Evolutionary conservation across 768 basidiomycete genomes (phyloP).

Genomic region (Gelatoporia subvermispora): DNA sequence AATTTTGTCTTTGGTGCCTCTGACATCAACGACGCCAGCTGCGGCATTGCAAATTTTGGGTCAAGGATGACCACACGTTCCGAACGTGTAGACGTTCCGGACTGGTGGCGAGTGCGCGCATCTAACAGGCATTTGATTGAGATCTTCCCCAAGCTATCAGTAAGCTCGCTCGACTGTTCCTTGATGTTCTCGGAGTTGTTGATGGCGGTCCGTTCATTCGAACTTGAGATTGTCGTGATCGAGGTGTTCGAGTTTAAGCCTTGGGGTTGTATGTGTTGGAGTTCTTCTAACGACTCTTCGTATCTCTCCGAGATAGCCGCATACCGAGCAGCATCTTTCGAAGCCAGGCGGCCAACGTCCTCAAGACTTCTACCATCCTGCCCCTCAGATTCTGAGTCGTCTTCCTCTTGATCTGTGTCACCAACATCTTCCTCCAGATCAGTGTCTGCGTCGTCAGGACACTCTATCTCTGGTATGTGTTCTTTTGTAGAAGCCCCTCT

Average conservation of each 20-base stretch:
- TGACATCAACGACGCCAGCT: too few species aligned
- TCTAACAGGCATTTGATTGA: background rate
- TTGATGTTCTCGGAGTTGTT: background rate
- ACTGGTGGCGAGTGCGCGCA: background rate
- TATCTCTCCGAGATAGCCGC: background rate
- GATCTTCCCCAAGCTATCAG: background rate
- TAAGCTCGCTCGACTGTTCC: too few species aligned
- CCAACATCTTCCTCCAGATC: too few species aligned
- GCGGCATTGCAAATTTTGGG: background rate
- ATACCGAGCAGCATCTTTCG: background rate
- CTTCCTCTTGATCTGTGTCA: background rate
- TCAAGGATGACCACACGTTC: background rate
- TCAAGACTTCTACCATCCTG: background rate
- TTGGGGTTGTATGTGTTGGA: background rate
- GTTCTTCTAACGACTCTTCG: background rate
- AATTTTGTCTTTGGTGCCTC: background rate
- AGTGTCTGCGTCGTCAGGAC: too few species aligned
- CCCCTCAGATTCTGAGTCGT: background rate
- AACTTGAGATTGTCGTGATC: background rate
- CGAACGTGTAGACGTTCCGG: background rate
- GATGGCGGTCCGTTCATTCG: background rate
- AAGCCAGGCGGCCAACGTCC: background rate
- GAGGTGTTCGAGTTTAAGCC: background rate
- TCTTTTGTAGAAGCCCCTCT: too few species aligned
- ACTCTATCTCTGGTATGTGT: background rate